Evolutionary conservation across 345 rosid species (phyloP).

Genomic region (Gossypium raimondii): DNA sequence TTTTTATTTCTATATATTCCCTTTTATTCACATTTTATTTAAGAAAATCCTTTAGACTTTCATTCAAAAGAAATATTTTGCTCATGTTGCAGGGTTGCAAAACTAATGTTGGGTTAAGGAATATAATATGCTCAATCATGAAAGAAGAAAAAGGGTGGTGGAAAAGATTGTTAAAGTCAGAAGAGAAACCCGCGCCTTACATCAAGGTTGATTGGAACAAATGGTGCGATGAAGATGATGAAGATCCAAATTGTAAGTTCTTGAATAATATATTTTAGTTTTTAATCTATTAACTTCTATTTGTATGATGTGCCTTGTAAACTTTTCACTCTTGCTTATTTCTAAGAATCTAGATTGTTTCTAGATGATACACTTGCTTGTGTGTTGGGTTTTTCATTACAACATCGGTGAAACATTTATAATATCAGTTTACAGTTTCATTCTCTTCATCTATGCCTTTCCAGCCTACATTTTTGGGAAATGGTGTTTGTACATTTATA

Average conservation of each 20-base stretch:
- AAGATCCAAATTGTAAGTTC: conserved; percentile 57
- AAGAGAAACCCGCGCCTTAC: conserved; percentile 95
- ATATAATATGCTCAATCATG: conserved; percentile 68
- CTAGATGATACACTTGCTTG: not conserved
- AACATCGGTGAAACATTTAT: not conserved
- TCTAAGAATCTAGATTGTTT: not conserved
- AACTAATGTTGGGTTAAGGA: conserved; percentile 80
- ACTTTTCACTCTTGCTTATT: not conserved
- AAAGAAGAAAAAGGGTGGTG: conserved; percentile 94
- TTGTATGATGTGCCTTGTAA: not conserved
- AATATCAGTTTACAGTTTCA: not conserved
- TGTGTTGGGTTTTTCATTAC: not conserved
- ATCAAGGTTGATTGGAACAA: conserved; percentile 97
- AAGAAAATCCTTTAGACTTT: not conserved
- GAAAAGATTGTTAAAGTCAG: conserved; percentile 75
- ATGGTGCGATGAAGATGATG: conserved; percentile 99
- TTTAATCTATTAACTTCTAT: not conserved
- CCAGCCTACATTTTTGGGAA: not conserved
- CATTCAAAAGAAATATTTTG: not conserved
- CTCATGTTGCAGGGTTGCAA: conserved; percentile 57
- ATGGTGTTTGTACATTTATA: not conserved
- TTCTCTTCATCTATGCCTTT: not conserved
- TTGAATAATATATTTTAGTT: not conserved
- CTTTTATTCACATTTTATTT: not conserved
- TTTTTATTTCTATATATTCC: not conserved